Evolutionary conservation across 1,139 yeast species (phyloP).

Genomic region (Saccharomyces hybrid): DNA sequence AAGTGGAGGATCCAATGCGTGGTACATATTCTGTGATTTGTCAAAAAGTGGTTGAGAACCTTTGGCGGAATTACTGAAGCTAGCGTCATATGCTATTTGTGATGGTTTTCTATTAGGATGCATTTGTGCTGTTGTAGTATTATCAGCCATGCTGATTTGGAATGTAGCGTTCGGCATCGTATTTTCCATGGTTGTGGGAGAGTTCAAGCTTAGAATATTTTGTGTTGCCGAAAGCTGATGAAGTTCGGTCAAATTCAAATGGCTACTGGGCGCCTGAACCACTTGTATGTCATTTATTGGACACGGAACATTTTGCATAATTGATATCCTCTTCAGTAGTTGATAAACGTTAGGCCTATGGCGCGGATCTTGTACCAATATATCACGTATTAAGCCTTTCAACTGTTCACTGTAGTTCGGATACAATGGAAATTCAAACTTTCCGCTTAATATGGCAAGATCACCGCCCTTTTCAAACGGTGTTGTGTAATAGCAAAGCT

Average conservation of each 20-base stretch:
- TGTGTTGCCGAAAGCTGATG: not conserved
- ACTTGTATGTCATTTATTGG: constrained; percentile 36
- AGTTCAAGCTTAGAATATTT: not conserved
- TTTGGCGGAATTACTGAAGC: not conserved
- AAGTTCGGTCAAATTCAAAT: not conserved
- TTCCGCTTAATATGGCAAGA: constrained; percentile 60
- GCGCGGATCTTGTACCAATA: constrained; percentile 61
- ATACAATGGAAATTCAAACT: constrained; percentile 47
- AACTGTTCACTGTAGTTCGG: constrained; percentile 44
- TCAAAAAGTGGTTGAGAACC: not conserved
- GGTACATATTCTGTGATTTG: not conserved
- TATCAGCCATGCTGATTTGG: not conserved
- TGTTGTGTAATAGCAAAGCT: constrained; percentile 70
- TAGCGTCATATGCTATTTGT: not conserved
- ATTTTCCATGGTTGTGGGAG: not conserved
- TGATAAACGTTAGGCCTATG: constrained; percentile 67
- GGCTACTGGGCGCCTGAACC: not conserved
- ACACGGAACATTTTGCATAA: constrained; percentile 46
- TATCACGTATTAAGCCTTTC: constrained; percentile 51
- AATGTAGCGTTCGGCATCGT: not conserved
- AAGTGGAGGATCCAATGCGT: not conserved
- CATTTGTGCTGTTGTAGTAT: not conserved
- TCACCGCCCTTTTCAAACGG: constrained; percentile 75
- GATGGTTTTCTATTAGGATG: not conserved
- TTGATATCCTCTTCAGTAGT: constrained; percentile 56